Conservation (phyloP, 2,329 filamentous ascomycete genomes). For the Zasmidium cellare region DNA sequence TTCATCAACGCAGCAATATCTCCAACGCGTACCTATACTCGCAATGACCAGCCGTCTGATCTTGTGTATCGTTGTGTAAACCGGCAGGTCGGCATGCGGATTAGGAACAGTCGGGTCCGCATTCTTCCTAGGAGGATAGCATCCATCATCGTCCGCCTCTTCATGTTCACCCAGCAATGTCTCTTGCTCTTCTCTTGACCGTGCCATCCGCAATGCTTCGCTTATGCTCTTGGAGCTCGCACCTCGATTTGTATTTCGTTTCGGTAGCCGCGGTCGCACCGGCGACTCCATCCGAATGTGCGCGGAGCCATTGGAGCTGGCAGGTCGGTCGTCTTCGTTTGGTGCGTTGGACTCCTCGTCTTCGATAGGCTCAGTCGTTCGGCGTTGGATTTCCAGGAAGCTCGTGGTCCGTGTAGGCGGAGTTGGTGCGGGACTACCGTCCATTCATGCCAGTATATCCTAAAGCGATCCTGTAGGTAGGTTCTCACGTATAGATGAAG, state of each 20-base stretch:
- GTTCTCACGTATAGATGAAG: background rate
- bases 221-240: constrained; percentile 37
- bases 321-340: constrained; percentile 1
- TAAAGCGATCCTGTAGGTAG: background rate
- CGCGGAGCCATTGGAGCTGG: constrained; percentile 15
- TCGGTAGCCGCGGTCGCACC: constrained; percentile 28
- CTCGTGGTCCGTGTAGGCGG: constrained; percentile 5
- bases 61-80: constrained; percentile 74
- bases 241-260: constrained; percentile 28
- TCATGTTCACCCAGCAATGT: constrained; percentile 48
- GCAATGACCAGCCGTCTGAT: constrained; percentile 49
- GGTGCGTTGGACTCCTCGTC: background rate
- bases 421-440: background rate
- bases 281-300: constrained; percentile 32
- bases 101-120: constrained; percentile 49
- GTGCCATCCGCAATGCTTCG: constrained; percentile 40
- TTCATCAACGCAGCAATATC: background rate
- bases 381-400: constrained; percentile 12
- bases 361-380: constrained; percentile 4
- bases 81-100: constrained; percentile 63
- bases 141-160: constrained; percentile 48
- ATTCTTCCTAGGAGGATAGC: constrained; percentile 39
- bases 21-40: constrained; percentile 41
- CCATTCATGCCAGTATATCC: background rate
- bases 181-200: constrained; percentile 50